phyloP scores from a whole-genome alignment of 192 early-diverging fungal genomes.

The Backusella parvicylindrica region DNA sequence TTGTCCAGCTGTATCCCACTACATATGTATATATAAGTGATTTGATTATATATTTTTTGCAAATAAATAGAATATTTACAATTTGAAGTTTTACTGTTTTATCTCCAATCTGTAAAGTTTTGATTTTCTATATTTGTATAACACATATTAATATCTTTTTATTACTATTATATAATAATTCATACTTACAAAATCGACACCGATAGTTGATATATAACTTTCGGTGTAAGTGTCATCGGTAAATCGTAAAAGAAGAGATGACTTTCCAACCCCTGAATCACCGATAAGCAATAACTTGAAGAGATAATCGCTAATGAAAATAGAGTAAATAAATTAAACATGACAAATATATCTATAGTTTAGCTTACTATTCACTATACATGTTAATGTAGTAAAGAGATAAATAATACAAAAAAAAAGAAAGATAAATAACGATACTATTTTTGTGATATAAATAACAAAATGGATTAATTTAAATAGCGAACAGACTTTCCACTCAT shows the following conservation, averaged over 20 bases:
- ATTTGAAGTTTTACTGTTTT: slow-evolving; percentile 98
- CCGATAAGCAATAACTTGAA: slow-evolving; percentile 98
- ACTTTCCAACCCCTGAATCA: slow-evolving; percentile 98
- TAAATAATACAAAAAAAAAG: not conserved
- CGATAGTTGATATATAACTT: slow-evolving; percentile 97
- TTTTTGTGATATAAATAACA: not conserved
- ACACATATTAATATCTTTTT: not conserved
- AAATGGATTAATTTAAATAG: not conserved
- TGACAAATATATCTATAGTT: not conserved
- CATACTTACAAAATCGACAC: slow-evolving; percentile 91
- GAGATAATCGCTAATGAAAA: slow-evolving; percentile 82
- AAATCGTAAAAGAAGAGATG: slow-evolving; percentile 92
- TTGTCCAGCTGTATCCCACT: slow-evolving; percentile 98
- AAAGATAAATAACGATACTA: not conserved
- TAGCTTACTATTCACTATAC: not conserved
- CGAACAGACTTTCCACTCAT: not conserved
- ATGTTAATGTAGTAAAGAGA: not conserved
- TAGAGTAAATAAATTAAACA: not conserved
- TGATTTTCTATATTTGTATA: slow-evolving; percentile 75
- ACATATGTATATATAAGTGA: not conserved
- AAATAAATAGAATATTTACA: slow-evolving; percentile 44
- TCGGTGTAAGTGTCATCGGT: slow-evolving; percentile 98
- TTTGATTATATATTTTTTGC: not conserved
- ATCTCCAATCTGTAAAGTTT: slow-evolving; percentile 95
- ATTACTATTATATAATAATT: not conserved